Percentiles rank a stretch among this genome's conserved stretches.
phyloP scores from a whole-genome alignment of 2,329 filamentous ascomycete species.

The Eutypa lata region DNA sequence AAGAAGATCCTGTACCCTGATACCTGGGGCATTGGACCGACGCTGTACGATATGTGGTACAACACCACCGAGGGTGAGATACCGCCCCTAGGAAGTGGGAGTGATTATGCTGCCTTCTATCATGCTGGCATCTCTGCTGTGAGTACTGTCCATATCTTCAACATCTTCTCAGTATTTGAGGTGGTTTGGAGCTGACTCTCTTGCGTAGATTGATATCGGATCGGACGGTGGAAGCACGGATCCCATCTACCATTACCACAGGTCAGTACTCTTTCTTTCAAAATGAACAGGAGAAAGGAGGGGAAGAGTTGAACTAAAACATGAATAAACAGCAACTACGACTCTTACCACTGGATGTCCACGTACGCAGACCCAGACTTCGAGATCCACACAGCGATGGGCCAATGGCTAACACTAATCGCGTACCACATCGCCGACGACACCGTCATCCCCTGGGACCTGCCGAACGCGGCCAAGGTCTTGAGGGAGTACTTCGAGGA shows the following conservation, averaged over 20 bases:
- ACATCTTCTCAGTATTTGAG: too few species aligned
- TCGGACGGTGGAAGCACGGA: conserved; percentile 6
- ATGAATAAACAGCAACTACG: conserved; percentile 3
- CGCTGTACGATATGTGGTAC: conserved; percentile 7
- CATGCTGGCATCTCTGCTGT: conserved; percentile 6
- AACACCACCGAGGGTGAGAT: conserved; percentile 7
- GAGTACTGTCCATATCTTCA: neutral
- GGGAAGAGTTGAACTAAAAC: too few species aligned
- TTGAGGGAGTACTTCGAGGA: conserved; percentile 2
- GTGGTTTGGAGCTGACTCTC: neutral
- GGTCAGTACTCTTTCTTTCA: neutral
- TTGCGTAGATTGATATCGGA: conserved; percentile 4
- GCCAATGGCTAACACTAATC: conserved; percentile 27
- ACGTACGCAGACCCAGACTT: conserved; percentile 50
- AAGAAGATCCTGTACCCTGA: conserved; percentile 7
- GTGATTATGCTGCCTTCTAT: conserved; percentile 8
- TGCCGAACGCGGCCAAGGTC: conserved; percentile 1
- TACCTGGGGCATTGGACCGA: conserved; percentile 4
- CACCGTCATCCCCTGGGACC: conserved; percentile 5
- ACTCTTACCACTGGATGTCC: conserved; percentile 46
- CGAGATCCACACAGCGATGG: conserved; percentile 45
- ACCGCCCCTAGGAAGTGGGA: conserved; percentile 6
- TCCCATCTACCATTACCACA: conserved; percentile 6
- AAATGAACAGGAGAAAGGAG: too few species aligned
- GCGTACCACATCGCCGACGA: conserved; percentile 7